A percentile compares a stretch with the other conserved stretches of the same genome.
These are phyloP conservation scores for Fusarium sarcochroum DNA, from an alignment of 2,329 filamentous ascomycete genomes.

Conservation along the genomic window DNA sequence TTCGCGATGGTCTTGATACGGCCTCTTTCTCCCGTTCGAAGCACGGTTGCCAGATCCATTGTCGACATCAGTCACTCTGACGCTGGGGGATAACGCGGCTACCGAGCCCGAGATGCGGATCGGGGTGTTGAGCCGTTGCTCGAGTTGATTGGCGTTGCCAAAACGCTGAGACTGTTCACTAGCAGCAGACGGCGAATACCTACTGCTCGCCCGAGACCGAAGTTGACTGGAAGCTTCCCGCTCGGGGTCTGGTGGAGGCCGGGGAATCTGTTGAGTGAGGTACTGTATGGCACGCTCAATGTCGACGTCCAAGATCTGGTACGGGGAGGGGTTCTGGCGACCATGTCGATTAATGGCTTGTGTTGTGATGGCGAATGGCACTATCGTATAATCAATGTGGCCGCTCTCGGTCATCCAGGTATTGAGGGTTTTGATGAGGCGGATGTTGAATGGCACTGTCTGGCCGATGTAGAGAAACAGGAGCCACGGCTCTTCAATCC, in stretches of 20 bases:
- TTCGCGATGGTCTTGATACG: neutral
- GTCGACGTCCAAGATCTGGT: neutral
- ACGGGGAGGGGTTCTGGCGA: neutral
- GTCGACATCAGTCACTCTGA: neutral
- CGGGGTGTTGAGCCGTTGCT: neutral
- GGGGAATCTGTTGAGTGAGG: neutral
- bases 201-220: neutral
- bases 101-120: neutral
- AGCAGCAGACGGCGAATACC: neutral
- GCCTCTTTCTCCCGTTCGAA: neutral
- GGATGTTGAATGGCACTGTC: conserved; percentile 1
- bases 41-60: neutral
- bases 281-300: conserved; percentile 4
- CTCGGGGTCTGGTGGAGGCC: neutral
- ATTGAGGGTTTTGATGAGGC: conserved; percentile 9
- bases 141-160: neutral
- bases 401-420: conserved; percentile 7
- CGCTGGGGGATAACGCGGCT: neutral
- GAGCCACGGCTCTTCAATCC: conserved; percentile 16
- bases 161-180: neutral
- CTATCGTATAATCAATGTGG: neutral
- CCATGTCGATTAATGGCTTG: conserved; percentile 13
- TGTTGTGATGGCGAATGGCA: conserved; percentile 2
- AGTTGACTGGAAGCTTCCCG: neutral
- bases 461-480: conserved; percentile 14